Conservation (phyloP, 306 rosid genomes). For the Alnus rubra region DNA sequence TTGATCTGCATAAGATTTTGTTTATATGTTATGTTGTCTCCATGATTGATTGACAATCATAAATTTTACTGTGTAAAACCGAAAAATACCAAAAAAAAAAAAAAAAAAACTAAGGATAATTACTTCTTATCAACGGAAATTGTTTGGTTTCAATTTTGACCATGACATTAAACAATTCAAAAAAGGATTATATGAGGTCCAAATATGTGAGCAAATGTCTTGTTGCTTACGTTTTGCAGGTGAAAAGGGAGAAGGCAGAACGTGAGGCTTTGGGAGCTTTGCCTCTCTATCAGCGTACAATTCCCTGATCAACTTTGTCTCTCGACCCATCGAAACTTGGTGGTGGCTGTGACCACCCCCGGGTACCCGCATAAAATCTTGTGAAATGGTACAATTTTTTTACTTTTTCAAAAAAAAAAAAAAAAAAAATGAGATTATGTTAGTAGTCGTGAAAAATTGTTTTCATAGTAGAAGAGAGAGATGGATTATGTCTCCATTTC, state of each 20-base stretch:
- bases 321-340: background rate
- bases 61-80: no score
- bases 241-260: constrained; percentile 84
- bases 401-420: no score
- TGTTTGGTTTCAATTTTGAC: background rate
- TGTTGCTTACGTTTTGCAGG: constrained; percentile 51
- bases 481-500: constrained; percentile 24
- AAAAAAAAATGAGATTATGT: constrained; percentile 42
- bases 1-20: background rate
- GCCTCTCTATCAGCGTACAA: constrained; percentile 83
- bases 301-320: constrained; percentile 58
- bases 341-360: no score
- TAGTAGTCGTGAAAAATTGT: constrained; percentile 33
- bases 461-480: constrained; percentile 39
- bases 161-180: background rate
- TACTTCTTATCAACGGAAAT: background rate
- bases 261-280: constrained; percentile 93
- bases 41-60: background rate
- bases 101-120: background rate
- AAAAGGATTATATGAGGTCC: background rate
- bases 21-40: background rate
- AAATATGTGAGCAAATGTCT: constrained; percentile 21
- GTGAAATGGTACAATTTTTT: no score
- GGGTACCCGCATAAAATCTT: no score
- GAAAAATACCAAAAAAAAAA: background rate